Base-by-base conservation (phyloP, 2,329 filamentous ascomycete species). In the Cercospora janseana region DNA sequence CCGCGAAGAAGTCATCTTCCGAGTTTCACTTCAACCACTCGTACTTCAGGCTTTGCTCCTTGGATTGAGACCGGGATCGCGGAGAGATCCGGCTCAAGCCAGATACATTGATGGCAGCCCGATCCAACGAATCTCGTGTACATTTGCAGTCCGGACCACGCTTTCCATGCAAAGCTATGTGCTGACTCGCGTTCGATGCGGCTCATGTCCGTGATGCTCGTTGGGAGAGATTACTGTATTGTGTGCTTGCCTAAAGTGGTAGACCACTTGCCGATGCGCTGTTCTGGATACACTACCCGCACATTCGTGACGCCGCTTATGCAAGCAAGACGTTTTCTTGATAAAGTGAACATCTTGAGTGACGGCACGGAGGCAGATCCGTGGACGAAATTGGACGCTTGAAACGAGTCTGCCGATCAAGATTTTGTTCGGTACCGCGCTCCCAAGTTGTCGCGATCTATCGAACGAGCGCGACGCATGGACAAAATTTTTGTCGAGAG, bases 251-350 rank as follows among this genome's bases (percentile, higher is more conserved):
- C 21, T 12, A 15, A 29, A 24, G 23, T 4, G 40, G 40, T 8
- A 43, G 40, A 18, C 26, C 20, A 7, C 13, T 18, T 29, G 40
- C 26, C 18, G 40, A 43, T 43, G 40, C 40, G 29, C 40, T 43
- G 13, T 43, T 12, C 6, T 29, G 4, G 13, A 16, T 18, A 18
- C 3, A 35, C 43, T 46, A 35, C 16, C 16, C 12, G 20, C 8
- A 10, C 7, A 3, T 1, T n/a, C 13, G 9, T 6, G 32, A 35
- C 12, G 32, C 32, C 32, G 13, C 32, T 18, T 35, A 35, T 10
- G 32, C 18, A 18, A 12, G 7, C 13, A 18, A 6, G 32, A n/a
- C 15, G 4, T 18, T 6, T 35, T 21, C 7, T 10, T 35, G 10
- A 9, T 18, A 35, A 6, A 35, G 32, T 12, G 32, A 18, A 4